Evolutionary conservation across 805 yeast genomes (phyloP), one percentile per base, ranked within the genome.

Genomic region (Kuraishia piskuri): DNA sequence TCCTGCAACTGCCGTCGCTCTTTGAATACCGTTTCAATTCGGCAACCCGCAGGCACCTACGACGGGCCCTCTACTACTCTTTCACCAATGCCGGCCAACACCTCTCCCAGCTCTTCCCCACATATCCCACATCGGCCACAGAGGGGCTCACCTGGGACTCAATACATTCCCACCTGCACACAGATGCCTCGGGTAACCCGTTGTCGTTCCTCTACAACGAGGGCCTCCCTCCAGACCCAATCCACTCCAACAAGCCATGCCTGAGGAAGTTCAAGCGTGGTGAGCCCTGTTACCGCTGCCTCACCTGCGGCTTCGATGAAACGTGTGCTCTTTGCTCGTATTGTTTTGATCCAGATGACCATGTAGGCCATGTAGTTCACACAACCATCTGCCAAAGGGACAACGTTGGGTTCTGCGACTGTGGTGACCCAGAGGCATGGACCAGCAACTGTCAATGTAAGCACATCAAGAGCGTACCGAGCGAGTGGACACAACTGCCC

Each of bases 401-500:
- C 56, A 86, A 76, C 55, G 80, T 91, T 44, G 94, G 94, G 0
- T 86, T 85, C 20, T 87, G 95, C 65, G 96, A 89, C 62, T 89
- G 96, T 66, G 96, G 96, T 3, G 96, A 90, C 61, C 80, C 83
- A 0, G 96, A 88, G 62, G 95, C 95, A 0, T 90, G 95, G 90
- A 76, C 72, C 3, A 66, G 66, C 17, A 67, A 74, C 1, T 70
- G 82, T 47, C 61, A 70, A 14, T 89, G 96, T 64, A 72, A 73
- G 20, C 63, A 74, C 50, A 68, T 66, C 45, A 55, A 63, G 48
- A 67, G 69, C 7, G 65, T 59, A 5, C 63, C 63, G 2, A 62
- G 58, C 5, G 56, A 62, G 8, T 22, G 46, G 46, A 56, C 55
- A 20, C 57, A 58, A 1, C 53, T 84, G 10, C 82, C 88, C 0